These are phyloP conservation scores for Zygoascus flipseniorum DNA, from an alignment of 805 yeast genomes.

Conservation along the genomic window DNA sequence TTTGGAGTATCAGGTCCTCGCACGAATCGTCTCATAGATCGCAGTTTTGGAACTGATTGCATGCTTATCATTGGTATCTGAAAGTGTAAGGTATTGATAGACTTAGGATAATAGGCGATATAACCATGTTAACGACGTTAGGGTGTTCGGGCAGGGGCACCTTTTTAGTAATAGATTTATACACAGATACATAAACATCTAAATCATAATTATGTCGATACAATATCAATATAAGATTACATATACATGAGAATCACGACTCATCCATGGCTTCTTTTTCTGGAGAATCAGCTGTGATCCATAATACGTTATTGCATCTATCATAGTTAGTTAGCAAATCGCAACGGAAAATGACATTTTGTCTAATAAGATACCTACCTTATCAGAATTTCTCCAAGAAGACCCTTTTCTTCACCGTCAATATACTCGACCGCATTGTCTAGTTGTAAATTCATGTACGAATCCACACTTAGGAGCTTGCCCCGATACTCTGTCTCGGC, in stretches of 20 bases:
- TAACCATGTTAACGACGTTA: too few species aligned
- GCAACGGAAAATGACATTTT: not conserved
- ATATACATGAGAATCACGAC: not conserved
- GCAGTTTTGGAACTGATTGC: not conserved
- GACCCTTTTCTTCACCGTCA: slow-evolving; percentile 40
- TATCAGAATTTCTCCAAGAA: slow-evolving; percentile 70
- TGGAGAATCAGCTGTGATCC: slow-evolving; percentile 41
- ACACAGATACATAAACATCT: not conserved
- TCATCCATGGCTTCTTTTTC: not conserved
- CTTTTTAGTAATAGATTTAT: not conserved
- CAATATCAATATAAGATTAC: not conserved
- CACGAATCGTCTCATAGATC: not conserved
- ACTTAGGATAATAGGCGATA: not conserved
- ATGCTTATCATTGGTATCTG: not conserved
- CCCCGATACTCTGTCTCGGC: slow-evolving; percentile 86
- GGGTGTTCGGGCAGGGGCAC: not conserved
- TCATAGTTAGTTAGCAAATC: not conserved
- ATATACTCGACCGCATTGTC: slow-evolving; percentile 50
- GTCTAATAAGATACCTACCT: slow-evolving; percentile 19
- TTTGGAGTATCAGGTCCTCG: not conserved
- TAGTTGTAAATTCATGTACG: slow-evolving; percentile 83
- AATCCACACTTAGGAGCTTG: slow-evolving; percentile 66
- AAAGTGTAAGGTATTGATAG: not conserved
- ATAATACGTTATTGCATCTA: slow-evolving; percentile 84
- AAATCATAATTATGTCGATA: not conserved